phyloP scores from a whole-genome alignment of 208 protist species.

The Wallacemonas sp. region DNA sequence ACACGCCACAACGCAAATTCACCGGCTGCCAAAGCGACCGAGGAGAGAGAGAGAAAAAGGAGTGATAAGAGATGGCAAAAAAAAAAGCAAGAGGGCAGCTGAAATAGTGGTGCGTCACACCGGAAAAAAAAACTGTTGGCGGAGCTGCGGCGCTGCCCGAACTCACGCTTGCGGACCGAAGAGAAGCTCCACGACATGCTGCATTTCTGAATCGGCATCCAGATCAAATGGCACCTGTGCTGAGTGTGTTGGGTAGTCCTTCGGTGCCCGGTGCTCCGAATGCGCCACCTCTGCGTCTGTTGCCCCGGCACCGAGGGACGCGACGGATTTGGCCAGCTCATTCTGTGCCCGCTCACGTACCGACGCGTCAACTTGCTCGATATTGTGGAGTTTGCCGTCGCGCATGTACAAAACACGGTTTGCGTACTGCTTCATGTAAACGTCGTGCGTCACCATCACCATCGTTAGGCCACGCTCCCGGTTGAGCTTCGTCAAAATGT shows the following conservation, averaged over 20 bases:
- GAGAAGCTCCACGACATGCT: conserved; percentile 55
- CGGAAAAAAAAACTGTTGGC: no score
- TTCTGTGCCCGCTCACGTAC: conserved; percentile 50
- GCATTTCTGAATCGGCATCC: conserved; percentile 68
- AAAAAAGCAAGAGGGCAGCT: no score
- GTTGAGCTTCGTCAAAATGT: conserved; percentile 93
- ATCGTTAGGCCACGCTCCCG: conserved; percentile 88
- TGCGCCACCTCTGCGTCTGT: not conserved
- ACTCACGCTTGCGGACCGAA: conserved; percentile 34
- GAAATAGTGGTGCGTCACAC: no score
- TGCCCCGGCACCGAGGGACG: not conserved
- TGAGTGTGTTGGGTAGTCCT: conserved; percentile 61
- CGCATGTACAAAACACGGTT: conserved; percentile 94
- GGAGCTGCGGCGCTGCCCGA: no score
- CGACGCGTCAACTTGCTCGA: conserved; percentile 46
- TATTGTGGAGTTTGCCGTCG: conserved; percentile 91
- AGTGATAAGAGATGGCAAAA: no score
- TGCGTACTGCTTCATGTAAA: conserved; percentile 94
- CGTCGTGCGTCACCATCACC: conserved; percentile 98
- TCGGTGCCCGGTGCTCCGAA: conserved; percentile 31
- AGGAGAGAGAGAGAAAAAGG: no score
- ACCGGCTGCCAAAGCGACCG: no score
- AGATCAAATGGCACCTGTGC: conserved; percentile 59
- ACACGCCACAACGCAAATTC: no score
- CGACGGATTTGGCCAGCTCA: conserved; percentile 28